Evolutionary conservation across 2,329 filamentous ascomycete species (phyloP).

Genomic region (Aspergillus arachidicola): DNA sequence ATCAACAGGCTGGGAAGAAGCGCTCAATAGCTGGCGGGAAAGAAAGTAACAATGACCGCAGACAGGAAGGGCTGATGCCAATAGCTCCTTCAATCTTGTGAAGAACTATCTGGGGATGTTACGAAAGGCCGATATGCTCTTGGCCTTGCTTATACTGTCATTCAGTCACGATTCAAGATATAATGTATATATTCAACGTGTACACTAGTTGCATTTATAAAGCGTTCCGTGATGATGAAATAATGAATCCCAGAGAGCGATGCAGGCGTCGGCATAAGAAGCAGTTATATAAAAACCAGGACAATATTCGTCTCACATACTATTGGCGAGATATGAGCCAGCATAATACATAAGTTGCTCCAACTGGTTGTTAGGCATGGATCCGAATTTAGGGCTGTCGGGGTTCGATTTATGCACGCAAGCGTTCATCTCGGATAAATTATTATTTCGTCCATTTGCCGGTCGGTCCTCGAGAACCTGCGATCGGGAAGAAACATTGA

Average conservation of each 20-base stretch:
- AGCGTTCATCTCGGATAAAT: constrained; percentile 16
- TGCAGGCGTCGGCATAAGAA: neutral
- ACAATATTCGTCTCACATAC: neutral
- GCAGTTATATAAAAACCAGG: neutral
- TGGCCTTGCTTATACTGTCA: neutral
- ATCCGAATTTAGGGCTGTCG: constrained; percentile 3
- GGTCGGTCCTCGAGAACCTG: neutral
- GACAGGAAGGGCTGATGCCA: neutral
- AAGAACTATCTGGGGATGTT: neutral
- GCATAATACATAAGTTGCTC: neutral
- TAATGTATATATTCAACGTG: constrained; percentile 13
- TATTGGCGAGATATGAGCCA: neutral
- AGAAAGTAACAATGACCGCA: constrained; percentile 26
- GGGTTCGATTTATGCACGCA: constrained; percentile 7
- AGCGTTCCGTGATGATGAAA: constrained; percentile 1
- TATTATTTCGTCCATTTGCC: constrained; percentile 13
- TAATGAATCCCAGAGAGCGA: neutral
- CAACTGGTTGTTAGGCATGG: neutral
- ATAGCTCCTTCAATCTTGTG: neutral
- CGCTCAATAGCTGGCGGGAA: constrained; percentile 64
- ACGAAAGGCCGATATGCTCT: neutral
- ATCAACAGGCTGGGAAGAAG: constrained; percentile 65
- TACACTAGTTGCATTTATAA: constrained; percentile 18
- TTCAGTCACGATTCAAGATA: neutral
- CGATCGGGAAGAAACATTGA: neutral